Conservation (phyloP, 2,329 filamentous ascomycete species). For the Talaromyces marneffei region DNA sequence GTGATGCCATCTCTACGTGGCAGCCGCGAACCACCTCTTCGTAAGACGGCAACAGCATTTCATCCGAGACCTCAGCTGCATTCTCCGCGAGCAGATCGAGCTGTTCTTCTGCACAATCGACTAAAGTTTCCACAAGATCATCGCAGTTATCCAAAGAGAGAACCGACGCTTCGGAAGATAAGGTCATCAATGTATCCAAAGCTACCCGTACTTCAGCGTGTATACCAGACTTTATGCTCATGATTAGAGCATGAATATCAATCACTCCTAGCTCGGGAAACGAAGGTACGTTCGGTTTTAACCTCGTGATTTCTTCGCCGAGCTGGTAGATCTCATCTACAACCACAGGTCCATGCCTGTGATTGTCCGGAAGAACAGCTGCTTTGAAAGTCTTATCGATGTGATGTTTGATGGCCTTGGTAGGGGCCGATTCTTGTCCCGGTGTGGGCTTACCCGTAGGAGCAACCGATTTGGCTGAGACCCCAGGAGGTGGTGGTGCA, state of each 20-base stretch:
- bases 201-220: constrained; percentile 84
- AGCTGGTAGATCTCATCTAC: constrained; percentile 59
- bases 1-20: constrained; percentile 62
- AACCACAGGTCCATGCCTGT: constrained; percentile 66
- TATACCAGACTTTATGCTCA: constrained; percentile 84
- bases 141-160: constrained; percentile 71
- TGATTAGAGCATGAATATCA: constrained; percentile 82
- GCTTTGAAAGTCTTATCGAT: constrained; percentile 45
- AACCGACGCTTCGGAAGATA: constrained; percentile 60
- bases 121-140: constrained; percentile 77
- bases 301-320: constrained; percentile 59
- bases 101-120: constrained; percentile 89
- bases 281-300: constrained; percentile 68
- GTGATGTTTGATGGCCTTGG: constrained; percentile 32
- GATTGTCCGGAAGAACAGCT: constrained; percentile 43
- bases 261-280: constrained; percentile 77
- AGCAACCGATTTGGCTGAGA: constrained; percentile 24
- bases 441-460: constrained; percentile 25
- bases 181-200: constrained; percentile 70
- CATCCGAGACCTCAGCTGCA: constrained; percentile 78
- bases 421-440: constrained; percentile 27
- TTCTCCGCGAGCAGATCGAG: constrained; percentile 78
- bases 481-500: constrained; percentile 23
- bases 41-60: constrained; percentile 74
- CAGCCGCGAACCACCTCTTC: constrained; percentile 82